Conservation (phyloP, 2,329 filamentous ascomycete species). For the Penicillium frequentans region DNA sequence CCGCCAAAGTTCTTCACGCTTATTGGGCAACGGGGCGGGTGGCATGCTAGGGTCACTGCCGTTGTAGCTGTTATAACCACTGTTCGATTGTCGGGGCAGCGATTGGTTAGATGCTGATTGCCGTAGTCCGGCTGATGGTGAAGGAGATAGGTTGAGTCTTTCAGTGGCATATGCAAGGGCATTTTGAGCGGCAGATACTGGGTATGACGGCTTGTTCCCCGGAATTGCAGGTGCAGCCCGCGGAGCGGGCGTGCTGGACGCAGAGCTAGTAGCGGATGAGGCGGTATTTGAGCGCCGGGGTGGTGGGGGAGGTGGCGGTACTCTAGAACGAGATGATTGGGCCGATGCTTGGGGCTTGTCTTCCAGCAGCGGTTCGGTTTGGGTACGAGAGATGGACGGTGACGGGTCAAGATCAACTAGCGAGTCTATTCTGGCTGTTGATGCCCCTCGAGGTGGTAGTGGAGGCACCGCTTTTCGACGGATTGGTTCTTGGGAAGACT, state of each 20-base stretch:
- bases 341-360: slow-evolving; percentile 4
- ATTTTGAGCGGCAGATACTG: slow-evolving; percentile 26
- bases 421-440: slow-evolving; percentile 18
- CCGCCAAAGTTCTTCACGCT: slow-evolving; percentile 51
- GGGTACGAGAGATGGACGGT: slow-evolving; percentile 27
- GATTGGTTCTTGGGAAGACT: slow-evolving; percentile 7
- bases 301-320: slow-evolving; percentile 31
- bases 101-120: slow-evolving; percentile 25
- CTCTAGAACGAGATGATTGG: slow-evolving; percentile 21
- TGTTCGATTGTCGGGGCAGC: slow-evolving; percentile 17
- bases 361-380: slow-evolving; percentile 17
- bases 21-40: slow-evolving; percentile 41
- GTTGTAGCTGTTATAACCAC: slow-evolving; percentile 5
- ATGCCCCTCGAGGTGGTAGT: slow-evolving; percentile 37
- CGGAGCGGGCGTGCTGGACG: slow-evolving; percentile 15
- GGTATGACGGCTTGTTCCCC: slow-evolving; percentile 25
- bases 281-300: slow-evolving; percentile 33
- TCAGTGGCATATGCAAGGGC: slow-evolving; percentile 34
- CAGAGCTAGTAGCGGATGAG: slow-evolving; percentile 19
- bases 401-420: slow-evolving; percentile 18
- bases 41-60: slow-evolving; percentile 19
- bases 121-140: slow-evolving; percentile 18
- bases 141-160: slow-evolving; percentile 23
- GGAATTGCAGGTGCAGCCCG: slow-evolving; percentile 17
- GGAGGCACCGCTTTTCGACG: slow-evolving; percentile 39